These are phyloP conservation scores for Backusella sp. DNA, from an alignment of 192 early-diverging fungal genomes.

Conservation along the genomic window DNA sequence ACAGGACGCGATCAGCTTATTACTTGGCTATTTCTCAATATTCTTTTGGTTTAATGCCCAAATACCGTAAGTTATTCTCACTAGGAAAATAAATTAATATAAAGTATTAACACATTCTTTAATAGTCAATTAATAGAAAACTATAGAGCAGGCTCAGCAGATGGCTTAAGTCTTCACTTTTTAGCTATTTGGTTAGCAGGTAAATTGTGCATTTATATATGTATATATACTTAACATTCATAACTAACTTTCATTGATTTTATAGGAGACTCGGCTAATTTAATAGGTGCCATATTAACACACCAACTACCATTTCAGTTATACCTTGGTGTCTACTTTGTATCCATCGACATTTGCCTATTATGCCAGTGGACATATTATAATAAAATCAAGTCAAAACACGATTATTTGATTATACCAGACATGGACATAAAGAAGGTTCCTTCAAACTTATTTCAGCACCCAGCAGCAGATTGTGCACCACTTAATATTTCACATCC, in stretches of 20 bases:
- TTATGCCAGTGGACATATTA: slow-evolving; percentile 32
- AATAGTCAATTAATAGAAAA: slow-evolving; percentile 54
- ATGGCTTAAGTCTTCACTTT: slow-evolving; percentile 56
- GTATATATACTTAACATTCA: not conserved
- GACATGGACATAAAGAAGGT: not conserved
- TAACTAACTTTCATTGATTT: slow-evolving; percentile 5
- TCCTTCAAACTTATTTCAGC: slow-evolving; percentile 19
- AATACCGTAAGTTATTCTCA: slow-evolving; percentile 55
- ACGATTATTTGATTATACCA: slow-evolving; percentile 8
- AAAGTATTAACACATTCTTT: slow-evolving; percentile 10
- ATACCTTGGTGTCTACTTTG: slow-evolving; percentile 26
- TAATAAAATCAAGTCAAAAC: slow-evolving; percentile 10
- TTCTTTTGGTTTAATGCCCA: slow-evolving; percentile 72
- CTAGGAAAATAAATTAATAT: not conserved
- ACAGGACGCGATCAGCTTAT: slow-evolving; percentile 40
- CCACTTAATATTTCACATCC: slow-evolving; percentile 10
- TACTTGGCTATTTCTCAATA: slow-evolving; percentile 62
- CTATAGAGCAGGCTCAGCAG: slow-evolving; percentile 45
- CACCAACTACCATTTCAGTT: slow-evolving; percentile 70
- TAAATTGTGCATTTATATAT: slow-evolving; percentile 21
- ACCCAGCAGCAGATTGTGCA: slow-evolving; percentile 23
- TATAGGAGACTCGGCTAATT: slow-evolving; percentile 68
- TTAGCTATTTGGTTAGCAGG: slow-evolving; percentile 64
- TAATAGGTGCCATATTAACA: slow-evolving; percentile 72
- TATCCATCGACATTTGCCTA: slow-evolving; percentile 22